These are phyloP conservation scores for Primulina eburnea DNA, from an alignment of 257 asterid species.

Conservation along the genomic window DNA sequence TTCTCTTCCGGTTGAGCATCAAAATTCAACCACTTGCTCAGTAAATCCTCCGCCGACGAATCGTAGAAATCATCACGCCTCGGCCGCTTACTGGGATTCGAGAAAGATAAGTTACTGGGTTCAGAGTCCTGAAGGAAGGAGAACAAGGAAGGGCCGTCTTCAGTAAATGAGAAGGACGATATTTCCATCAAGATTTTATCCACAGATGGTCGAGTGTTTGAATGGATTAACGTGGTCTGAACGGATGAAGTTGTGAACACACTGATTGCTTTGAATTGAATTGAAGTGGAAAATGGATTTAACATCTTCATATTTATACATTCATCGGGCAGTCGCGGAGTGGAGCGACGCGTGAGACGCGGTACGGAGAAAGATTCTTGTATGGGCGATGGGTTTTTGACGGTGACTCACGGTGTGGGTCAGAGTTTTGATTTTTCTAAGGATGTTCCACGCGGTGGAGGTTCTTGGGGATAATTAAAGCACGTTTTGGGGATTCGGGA, in stretches of 20 bases:
- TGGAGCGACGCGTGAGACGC: slow-evolving; percentile 37
- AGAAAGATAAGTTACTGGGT: background rate
- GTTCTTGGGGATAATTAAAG: background rate
- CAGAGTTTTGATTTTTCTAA: background rate
- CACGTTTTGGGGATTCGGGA: slow-evolving; percentile 18
- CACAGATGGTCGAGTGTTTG: slow-evolving; percentile 14
- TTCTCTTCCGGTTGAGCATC: slow-evolving; percentile 19
- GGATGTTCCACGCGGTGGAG: slow-evolving; percentile 31
- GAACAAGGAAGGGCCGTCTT: slow-evolving; percentile 30
- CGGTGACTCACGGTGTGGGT: background rate
- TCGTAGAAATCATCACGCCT: slow-evolving; percentile 14
- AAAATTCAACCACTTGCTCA: background rate
- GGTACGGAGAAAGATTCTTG: slow-evolving; percentile 27
- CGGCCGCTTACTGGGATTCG: slow-evolving; percentile 14
- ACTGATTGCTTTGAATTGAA: slow-evolving; percentile 13
- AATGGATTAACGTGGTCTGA: slow-evolving; percentile 27
- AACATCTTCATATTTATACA: slow-evolving; percentile 1
- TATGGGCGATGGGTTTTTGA: slow-evolving; percentile 1
- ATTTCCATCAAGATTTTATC: slow-evolving; percentile 41
- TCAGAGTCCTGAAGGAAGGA: slow-evolving; percentile 30
- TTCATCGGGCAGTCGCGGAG: background rate
- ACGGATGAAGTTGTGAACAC: slow-evolving; percentile 37
- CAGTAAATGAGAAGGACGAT: slow-evolving; percentile 42
- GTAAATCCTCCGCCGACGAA: slow-evolving; percentile 28
- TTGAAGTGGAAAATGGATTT: background rate